Percentiles rank a stretch among this genome's conserved stretches.
phyloP scores from a whole-genome alignment of 2,329 filamentous ascomycete genomes.

The Trichophaea hybrida region DNA sequence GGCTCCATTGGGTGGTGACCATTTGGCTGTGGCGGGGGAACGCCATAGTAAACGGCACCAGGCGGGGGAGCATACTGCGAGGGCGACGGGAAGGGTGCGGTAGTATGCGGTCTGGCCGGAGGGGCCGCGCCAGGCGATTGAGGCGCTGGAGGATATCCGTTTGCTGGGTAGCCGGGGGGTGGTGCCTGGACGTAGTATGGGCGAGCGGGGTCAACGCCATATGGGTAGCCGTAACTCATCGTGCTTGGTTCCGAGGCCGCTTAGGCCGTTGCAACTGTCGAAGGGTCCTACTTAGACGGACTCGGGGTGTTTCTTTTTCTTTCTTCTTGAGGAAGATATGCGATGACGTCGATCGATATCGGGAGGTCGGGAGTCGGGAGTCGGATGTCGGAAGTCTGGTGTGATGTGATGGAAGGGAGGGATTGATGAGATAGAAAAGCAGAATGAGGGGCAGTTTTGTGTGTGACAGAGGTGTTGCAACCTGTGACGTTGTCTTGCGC shows the following conservation, averaged over 20 bases:
- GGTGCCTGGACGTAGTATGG: neutral
- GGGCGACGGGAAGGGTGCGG: neutral
- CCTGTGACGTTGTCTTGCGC: no score
- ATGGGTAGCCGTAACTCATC: neutral
- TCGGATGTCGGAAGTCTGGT: neutral
- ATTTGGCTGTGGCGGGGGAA: neutral
- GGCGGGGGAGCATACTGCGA: constrained; percentile 4
- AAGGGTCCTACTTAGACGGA: neutral
- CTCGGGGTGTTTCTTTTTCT: neutral
- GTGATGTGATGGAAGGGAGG: neutral
- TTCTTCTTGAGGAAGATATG: neutral
- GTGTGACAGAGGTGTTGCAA: no score
- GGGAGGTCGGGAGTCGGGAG: neutral
- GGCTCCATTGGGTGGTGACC: neutral
- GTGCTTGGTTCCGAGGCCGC: neutral
- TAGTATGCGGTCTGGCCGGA: constrained; percentile 3
- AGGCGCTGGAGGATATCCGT: constrained; percentile 1
- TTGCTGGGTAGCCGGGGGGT: neutral
- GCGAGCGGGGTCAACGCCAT: neutral
- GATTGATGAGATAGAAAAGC: neutral
- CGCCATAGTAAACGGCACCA: neutral
- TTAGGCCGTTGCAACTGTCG: neutral
- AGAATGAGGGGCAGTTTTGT: neutral
- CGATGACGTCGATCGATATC: neutral
- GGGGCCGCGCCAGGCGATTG: neutral